A percentile compares a stretch with the other conserved stretches of the same genome.
Conservation (phyloP, 257 asterid species). For the Rubia yunnanensis region DNA sequence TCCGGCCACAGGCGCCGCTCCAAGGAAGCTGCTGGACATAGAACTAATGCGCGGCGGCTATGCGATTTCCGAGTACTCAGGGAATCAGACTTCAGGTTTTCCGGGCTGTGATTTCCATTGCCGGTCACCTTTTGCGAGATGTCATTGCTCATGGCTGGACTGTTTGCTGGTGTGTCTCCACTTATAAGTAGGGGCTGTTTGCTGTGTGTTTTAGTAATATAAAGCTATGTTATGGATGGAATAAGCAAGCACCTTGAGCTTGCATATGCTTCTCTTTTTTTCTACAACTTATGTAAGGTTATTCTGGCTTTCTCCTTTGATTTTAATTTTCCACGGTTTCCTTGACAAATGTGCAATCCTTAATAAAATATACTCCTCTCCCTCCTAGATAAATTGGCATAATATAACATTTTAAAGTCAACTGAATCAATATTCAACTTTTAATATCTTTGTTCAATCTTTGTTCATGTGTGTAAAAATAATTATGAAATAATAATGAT, state of each 20-base stretch:
- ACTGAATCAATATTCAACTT: too few species aligned
- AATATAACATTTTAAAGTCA: too few species aligned
- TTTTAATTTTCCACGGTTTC: too few species aligned
- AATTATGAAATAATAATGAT: too few species aligned
- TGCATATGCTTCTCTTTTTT: background rate
- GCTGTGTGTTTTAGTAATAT: background rate
- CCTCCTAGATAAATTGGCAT: too few species aligned
- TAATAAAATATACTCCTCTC: too few species aligned
- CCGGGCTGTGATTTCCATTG: background rate
- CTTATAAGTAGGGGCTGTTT: background rate
- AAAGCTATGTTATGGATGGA: background rate
- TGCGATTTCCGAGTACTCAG: background rate
- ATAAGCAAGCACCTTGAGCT: background rate
- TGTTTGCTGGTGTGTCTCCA: background rate
- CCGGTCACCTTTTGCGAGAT: background rate
- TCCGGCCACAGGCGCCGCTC: background rate
- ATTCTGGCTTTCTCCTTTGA: too few species aligned
- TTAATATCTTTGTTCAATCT: too few species aligned
- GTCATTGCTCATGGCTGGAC: background rate
- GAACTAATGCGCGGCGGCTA: background rate
- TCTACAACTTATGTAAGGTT: too few species aligned
- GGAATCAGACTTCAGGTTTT: background rate
- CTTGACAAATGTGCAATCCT: too few species aligned
- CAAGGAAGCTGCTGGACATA: background rate
- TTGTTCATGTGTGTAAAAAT: too few species aligned